Conservation (phyloP, 2,329 filamentous ascomycete genomes). For the Neobulgaria alba region DNA sequence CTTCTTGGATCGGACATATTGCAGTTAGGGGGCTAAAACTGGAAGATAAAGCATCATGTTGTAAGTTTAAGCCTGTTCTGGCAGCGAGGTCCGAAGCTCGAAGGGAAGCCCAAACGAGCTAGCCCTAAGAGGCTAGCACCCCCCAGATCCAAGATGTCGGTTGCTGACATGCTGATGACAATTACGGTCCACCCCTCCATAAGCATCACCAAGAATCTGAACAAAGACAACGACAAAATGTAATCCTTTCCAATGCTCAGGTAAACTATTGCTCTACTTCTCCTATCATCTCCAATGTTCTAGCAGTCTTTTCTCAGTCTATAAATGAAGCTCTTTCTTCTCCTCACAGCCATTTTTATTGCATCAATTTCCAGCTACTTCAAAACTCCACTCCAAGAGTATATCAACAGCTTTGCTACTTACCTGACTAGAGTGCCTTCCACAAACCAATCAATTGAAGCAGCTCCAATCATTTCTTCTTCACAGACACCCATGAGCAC, state of each 20-base stretch:
- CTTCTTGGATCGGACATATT: no score
- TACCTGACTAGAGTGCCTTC: slow-evolving; percentile 1
- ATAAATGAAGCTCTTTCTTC: slow-evolving; percentile 29
- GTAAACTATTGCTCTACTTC: slow-evolving; percentile 13
- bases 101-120: no score
- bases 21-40: no score
- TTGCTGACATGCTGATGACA: no score
- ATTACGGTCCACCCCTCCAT: no score
- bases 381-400: slow-evolving; percentile 19
- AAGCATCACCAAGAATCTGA: no score
- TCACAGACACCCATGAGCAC: slow-evolving; percentile 19
- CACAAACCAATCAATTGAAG: slow-evolving; percentile 1
- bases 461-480: slow-evolving; percentile 2
- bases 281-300: slow-evolving; percentile 22
- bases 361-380: slow-evolving; percentile 26
- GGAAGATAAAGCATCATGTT: no score
- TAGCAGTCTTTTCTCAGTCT: slow-evolving; percentile 11
- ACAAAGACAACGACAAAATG: no score
- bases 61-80: no score
- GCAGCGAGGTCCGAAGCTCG: no score
- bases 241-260: slow-evolving; percentile 17
- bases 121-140: no score
- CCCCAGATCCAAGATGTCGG: no score
- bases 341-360: slow-evolving; percentile 26
- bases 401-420: slow-evolving; percentile 15